These are phyloP conservation scores for Emmonsia crescens DNA, from an alignment of 2,329 filamentous ascomycete genomes.

Conservation along the genomic window DNA sequence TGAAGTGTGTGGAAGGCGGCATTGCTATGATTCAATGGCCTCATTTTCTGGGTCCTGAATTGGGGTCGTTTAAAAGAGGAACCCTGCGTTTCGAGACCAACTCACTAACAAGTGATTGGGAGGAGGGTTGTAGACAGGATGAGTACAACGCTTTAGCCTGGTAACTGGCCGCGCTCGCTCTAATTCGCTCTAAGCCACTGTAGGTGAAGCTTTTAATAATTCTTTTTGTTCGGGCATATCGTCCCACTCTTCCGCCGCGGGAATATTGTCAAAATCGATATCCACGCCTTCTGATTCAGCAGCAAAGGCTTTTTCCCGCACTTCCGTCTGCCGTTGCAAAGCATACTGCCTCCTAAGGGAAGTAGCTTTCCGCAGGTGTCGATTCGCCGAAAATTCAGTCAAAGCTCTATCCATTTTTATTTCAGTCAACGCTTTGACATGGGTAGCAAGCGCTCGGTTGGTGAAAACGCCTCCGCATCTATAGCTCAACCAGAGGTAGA, in stretches of 20 bases:
- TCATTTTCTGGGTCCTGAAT: neutral
- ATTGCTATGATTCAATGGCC: neutral
- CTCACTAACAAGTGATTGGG: neutral
- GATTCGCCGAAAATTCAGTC: constrained; percentile 43
- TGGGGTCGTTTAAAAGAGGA: neutral
- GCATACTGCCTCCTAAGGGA: constrained; percentile 18
- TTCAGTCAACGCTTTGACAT: constrained; percentile 70
- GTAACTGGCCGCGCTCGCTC: neutral
- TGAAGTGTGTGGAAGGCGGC: neutral
- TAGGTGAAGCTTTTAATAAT: neutral
- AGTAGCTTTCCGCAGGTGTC: constrained; percentile 29
- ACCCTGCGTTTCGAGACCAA: neutral
- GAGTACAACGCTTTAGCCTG: neutral
- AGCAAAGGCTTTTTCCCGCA: constrained; percentile 15
- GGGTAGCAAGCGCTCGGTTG: constrained; percentile 62
- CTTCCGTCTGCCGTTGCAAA: constrained; percentile 20
- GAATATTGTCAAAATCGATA: neutral
- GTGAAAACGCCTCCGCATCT: constrained; percentile 72
- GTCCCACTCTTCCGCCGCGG: neutral
- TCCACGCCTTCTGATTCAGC: constrained; percentile 2
- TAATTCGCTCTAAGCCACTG: neutral
- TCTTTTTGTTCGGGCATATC: neutral
- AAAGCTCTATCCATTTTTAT: constrained; percentile 58
- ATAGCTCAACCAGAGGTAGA: constrained; percentile 91
- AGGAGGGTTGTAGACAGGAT: neutral